Percentiles rank a stretch among this genome's conserved stretches.
Evolutionary conservation across 345 rosid genomes (phyloP).

Genomic region (Pelargonium nanum): DNA sequence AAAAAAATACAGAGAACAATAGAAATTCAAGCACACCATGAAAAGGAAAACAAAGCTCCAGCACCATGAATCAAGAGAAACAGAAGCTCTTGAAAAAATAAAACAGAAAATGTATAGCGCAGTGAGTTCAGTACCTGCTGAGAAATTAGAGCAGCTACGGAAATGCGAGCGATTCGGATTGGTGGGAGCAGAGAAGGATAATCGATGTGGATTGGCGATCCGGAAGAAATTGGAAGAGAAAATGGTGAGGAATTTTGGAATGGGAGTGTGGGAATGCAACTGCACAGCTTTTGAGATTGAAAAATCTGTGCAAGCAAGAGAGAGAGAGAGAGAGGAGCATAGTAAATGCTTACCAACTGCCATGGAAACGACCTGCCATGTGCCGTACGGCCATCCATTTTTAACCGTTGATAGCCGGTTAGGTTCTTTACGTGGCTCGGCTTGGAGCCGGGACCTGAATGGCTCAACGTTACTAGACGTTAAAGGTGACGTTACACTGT

Average conservation of each 20-base stretch:
- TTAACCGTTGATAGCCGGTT: constrained; percentile 19
- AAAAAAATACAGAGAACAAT: background rate
- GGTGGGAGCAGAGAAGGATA: constrained; percentile 14
- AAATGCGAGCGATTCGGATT: background rate
- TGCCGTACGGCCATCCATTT: constrained; percentile 27
- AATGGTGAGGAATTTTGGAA: background rate
- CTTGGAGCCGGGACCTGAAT: background rate
- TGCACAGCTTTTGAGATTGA: constrained; percentile 31
- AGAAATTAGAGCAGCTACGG: background rate
- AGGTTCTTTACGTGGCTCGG: background rate
- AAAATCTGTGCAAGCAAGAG: background rate
- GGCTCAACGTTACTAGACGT: background rate
- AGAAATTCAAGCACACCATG: background rate
- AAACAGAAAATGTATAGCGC: background rate
- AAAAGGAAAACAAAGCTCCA: no score
- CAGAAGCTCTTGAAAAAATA: background rate
- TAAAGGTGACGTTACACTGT: background rate
- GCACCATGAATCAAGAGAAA: background rate
- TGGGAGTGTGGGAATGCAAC: constrained; percentile 2
- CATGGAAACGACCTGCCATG: constrained; percentile 38
- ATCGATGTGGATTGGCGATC: background rate
- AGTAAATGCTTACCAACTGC: constrained; percentile 74
- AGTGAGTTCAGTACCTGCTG: background rate
- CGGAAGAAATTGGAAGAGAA: background rate
- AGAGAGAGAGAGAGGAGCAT: constrained; percentile 17